Conservation (phyloP, 371 early-diverging fungal species). For the Mortierella polycephala region DNA sequence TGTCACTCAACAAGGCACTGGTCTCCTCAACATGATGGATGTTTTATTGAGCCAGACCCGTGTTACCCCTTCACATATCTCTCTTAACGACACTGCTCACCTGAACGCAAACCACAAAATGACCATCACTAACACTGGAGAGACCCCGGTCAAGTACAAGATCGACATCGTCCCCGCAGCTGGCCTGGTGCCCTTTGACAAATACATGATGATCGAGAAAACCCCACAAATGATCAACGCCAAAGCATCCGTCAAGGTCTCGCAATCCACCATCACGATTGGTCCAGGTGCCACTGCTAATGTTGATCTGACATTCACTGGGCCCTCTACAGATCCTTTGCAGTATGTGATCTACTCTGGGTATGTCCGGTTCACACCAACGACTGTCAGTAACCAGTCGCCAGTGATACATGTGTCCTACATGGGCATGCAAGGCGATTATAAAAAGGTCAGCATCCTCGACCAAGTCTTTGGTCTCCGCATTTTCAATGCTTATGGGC, state of each 20-base stretch:
- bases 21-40: conserved; percentile 73
- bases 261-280: conserved; percentile 39
- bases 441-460: conserved; percentile 57
- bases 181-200: conserved; percentile 54
- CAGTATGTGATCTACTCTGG: conserved; percentile 41
- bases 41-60: conserved; percentile 63
- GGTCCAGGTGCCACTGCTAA: conserved; percentile 51
- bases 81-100: conserved; percentile 70
- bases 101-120: conserved; percentile 61
- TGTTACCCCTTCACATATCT: conserved; percentile 68
- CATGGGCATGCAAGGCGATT: conserved; percentile 62
- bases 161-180: conserved; percentile 59
- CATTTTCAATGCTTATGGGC: conserved; percentile 30
- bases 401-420: conserved; percentile 62
- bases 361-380: conserved; percentile 39
- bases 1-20: conserved; percentile 76
- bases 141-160: conserved; percentile 58
- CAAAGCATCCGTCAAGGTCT: conserved; percentile 49
- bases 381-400: conserved; percentile 2
- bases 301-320: conserved; percentile 55
- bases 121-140: conserved; percentile 69
- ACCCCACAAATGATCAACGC: conserved; percentile 40
- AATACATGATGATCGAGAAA: conserved; percentile 45
- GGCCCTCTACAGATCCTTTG: conserved; percentile 44
- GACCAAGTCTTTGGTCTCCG: conserved; percentile 31